phyloP scores from a whole-genome alignment of 2,329 filamentous ascomycete species.

The Venturia aucupariae region DNA sequence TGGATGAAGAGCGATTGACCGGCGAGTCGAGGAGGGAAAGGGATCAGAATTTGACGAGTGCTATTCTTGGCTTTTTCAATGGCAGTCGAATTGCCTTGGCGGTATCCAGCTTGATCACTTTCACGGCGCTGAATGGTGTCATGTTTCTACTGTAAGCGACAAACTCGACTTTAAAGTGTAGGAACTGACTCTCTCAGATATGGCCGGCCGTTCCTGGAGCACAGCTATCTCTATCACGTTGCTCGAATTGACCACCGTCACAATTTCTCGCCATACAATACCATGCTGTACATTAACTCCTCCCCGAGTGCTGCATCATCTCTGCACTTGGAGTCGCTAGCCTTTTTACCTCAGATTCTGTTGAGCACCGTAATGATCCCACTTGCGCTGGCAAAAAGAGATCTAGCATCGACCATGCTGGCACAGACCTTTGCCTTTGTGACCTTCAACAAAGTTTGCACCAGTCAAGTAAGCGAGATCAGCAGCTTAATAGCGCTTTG shows the following conservation, averaged over 20 bases:
- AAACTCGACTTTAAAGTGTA: neutral
- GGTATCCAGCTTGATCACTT: slow-evolving; percentile 60
- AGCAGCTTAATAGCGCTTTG: slow-evolving; percentile 4
- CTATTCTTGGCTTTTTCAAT: slow-evolving; percentile 23
- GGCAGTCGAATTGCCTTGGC: slow-evolving; percentile 46
- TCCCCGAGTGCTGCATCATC: slow-evolving; percentile 40
- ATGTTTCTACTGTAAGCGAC: slow-evolving; percentile 66
- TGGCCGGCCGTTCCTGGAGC: slow-evolving; percentile 68
- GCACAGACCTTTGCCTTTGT: slow-evolving; percentile 97
- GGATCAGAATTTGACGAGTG: neutral
- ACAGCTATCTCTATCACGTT: slow-evolving; percentile 90
- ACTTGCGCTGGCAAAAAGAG: slow-evolving; percentile 66
- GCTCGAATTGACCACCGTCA: slow-evolving; percentile 91
- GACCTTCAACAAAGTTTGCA: slow-evolving; percentile 97
- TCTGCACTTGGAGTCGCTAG: slow-evolving; percentile 61
- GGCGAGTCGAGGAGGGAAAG: slow-evolving; percentile 1
- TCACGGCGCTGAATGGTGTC: slow-evolving; percentile 59
- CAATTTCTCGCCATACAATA: slow-evolving; percentile 97
- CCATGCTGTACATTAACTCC: slow-evolving; percentile 77
- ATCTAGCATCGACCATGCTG: slow-evolving; percentile 76
- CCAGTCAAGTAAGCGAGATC: slow-evolving; percentile 64
- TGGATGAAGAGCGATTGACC: slow-evolving; percentile 45
- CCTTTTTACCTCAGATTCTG: slow-evolving; percentile 80
- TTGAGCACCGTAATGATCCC: slow-evolving; percentile 71
- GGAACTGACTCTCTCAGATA: slow-evolving; percentile 47